phyloP scores from a whole-genome alignment of 2,329 filamentous ascomycete species.

The Dryadomyces sulphureus region DNA sequence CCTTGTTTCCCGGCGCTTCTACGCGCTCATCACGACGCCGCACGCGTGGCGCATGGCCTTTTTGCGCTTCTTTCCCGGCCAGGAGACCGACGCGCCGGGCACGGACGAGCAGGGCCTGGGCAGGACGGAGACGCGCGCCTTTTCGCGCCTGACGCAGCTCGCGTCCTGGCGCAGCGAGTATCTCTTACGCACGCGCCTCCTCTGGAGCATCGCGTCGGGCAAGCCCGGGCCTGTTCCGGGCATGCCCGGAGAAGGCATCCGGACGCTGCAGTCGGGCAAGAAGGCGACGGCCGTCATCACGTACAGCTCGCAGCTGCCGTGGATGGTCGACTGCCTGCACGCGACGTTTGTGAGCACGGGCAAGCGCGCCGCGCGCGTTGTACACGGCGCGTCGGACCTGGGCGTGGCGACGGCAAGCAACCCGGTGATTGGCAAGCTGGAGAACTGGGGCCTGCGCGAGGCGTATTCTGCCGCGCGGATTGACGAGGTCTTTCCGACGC shows the following conservation, averaged over 20 bases:
- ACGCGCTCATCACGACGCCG: slow-evolving; percentile 72
- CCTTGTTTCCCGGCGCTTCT: slow-evolving; percentile 77
- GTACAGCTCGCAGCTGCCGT: slow-evolving; percentile 72
- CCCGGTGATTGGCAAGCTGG: slow-evolving; percentile 58
- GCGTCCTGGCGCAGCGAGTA: slow-evolving; percentile 98
- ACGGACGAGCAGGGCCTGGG: slow-evolving; percentile 29
- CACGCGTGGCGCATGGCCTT: slow-evolving; percentile 93
- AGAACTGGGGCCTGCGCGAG: slow-evolving; percentile 70
- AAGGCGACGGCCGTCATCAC: slow-evolving; percentile 62
- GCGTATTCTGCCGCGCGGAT: slow-evolving; percentile 63
- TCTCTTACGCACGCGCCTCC: slow-evolving; percentile 67
- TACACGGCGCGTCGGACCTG: slow-evolving; percentile 70
- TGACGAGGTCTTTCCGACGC: slow-evolving; percentile 58
- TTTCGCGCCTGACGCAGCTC: slow-evolving; percentile 65
- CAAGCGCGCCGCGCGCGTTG: slow-evolving; percentile 62
- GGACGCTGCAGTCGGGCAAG: slow-evolving; percentile 34
- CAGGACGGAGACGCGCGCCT: slow-evolving; percentile 61
- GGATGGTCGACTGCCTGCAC: slow-evolving; percentile 66
- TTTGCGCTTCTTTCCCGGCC: slow-evolving; percentile 74
- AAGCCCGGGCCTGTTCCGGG: slow-evolving; percentile 43
- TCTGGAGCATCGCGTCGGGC: slow-evolving; percentile 68
- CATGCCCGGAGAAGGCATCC: slow-evolving; percentile 15
- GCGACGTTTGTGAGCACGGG: slow-evolving; percentile 48
- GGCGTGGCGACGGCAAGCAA: slow-evolving; percentile 72
- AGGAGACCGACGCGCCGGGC: slow-evolving; percentile 23